These are phyloP conservation scores for Hymenoscyphus occultus DNA, from an alignment of 2,329 filamentous ascomycete genomes.

Conservation along the genomic window DNA sequence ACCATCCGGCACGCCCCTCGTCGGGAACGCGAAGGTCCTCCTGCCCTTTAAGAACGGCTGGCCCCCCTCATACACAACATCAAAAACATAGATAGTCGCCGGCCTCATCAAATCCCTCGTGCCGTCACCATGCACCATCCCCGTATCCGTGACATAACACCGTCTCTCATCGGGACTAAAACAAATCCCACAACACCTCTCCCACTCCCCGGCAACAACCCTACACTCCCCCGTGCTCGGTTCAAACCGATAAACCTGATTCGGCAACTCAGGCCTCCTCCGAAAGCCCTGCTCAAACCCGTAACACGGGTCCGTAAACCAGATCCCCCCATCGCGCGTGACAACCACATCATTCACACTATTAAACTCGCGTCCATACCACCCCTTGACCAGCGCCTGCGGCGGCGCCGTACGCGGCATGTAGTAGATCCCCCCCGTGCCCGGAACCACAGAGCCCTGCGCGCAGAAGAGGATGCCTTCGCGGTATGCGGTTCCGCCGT, in stretches of 20 bases:
- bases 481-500: constrained; percentile 42
- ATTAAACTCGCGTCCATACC: constrained; percentile 47
- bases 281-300: constrained; percentile 47
- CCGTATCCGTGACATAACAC: constrained; percentile 45
- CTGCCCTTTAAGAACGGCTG: constrained; percentile 26
- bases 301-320: constrained; percentile 49
- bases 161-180: constrained; percentile 38
- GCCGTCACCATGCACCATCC: constrained; percentile 35
- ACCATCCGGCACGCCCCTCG: constrained; percentile 57
- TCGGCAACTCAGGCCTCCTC: constrained; percentile 43
- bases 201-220: constrained; percentile 48
- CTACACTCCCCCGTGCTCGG: constrained; percentile 41
- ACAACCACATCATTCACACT: constrained; percentile 44
- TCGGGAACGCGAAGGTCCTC: constrained; percentile 53
- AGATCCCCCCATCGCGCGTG: constrained; percentile 41
- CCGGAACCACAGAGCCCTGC: constrained; percentile 36
- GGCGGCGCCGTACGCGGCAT: constrained; percentile 29
- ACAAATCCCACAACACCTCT: constrained; percentile 39
- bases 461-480: constrained; percentile 44
- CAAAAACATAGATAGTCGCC: constrained; percentile 47
- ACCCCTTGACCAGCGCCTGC: constrained; percentile 41
- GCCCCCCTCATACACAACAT: constrained; percentile 36
- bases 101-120: constrained; percentile 30
- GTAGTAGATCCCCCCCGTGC: constrained; percentile 32
- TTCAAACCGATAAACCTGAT: constrained; percentile 48